These are phyloP conservation scores for sweet orange (Citrus sinensis) DNA, from an alignment of 345 rosid species.

Conservation along the genomic window DVS_A1.0 CM039168.1:5972501-5973000, in stretches of 20 bases:
- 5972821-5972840: too few species aligned
- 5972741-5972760: not conserved
- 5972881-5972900: too few species aligned
- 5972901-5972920: too few species aligned
- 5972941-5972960: too few species aligned
- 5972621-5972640: not conserved
- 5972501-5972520: not conserved
- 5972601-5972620: constrained; percentile 15
- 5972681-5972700: constrained; percentile 8
- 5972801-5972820: too few species aligned
- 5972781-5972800: too few species aligned
- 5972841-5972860: too few species aligned
- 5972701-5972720: not conserved
- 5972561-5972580: not conserved
- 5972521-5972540: not conserved
- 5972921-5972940: too few species aligned
- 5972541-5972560: constrained; percentile 8
- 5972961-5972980: too few species aligned
- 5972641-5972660: constrained; percentile 17
- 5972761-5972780: too few species aligned
- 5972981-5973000: too few species aligned
- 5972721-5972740: constrained; percentile 7
- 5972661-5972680: constrained; percentile 4
- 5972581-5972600: constrained; percentile 28
- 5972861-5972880: too few species aligned